Conservation (phyloP, 2,329 filamentous ascomycete genomes). For the Chrysosporium keratinophilum region DNA sequence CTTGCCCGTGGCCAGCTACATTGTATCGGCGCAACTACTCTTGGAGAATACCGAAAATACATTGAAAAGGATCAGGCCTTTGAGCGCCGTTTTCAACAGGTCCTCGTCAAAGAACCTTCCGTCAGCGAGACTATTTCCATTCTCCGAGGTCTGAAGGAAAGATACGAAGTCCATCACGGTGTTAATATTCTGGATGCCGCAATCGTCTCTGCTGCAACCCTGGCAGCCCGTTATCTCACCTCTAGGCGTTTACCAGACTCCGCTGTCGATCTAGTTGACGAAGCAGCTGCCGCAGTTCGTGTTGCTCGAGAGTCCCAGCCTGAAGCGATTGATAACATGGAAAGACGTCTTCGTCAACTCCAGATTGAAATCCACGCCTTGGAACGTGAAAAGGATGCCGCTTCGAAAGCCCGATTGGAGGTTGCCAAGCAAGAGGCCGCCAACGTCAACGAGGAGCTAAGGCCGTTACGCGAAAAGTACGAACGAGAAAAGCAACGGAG, state of each 20-base stretch:
- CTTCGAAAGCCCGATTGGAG: constrained; percentile 70
- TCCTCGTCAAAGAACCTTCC: constrained; percentile 86
- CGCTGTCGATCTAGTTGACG: constrained; percentile 90
- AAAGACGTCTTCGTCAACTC: constrained; percentile 78
- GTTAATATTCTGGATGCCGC: constrained; percentile 93
- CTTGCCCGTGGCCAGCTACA: constrained; percentile 90
- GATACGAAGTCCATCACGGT: constrained; percentile 96
- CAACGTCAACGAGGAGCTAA: constrained; percentile 86
- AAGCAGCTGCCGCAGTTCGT: constrained; percentile 90
- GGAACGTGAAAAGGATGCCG: constrained; percentile 86
- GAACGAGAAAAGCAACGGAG: constrained; percentile 84
- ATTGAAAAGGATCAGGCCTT: constrained; percentile 98
- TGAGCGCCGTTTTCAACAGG: constrained; percentile 96
- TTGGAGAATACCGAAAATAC: constrained; percentile 94
- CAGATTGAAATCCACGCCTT: constrained; percentile 96
- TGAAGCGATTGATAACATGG: constrained; percentile 87
- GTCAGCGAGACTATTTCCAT: constrained; percentile 91
- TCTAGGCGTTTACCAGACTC: constrained; percentile 86
- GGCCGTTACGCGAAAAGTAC: constrained; percentile 89
- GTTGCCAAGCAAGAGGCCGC: constrained; percentile 82
- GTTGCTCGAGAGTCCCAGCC: constrained; percentile 94
- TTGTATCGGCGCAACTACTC: constrained; percentile 93
- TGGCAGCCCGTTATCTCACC: constrained; percentile 89
- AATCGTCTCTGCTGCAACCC: constrained; percentile 79
- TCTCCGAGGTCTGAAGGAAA: constrained; percentile 93